Base-by-base conservation (phyloP, 2,329 filamentous ascomycete species). In the Penicillium sp. region DNA sequence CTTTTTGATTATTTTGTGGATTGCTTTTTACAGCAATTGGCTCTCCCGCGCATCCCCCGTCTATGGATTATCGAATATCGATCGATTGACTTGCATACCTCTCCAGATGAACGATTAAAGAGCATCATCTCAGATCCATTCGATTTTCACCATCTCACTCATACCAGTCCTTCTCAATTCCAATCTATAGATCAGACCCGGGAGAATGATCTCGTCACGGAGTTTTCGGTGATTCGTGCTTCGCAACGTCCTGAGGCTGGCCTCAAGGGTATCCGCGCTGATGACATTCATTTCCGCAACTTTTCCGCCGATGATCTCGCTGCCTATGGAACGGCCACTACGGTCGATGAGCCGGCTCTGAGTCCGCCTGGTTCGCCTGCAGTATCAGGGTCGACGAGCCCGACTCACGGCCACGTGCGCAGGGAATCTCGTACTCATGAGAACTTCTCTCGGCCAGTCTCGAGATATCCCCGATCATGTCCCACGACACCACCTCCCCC, bases 131-230 rank as follows among this genome's bases (percentile, higher is more conserved):
- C 87, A 0, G 82, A 82, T 60, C 87, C 87, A 1, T 89, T 87
- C 73, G 85, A 87, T 68, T 89, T 89, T 70, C 85, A 88, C 64
- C 87, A 89, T 69, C 74, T 89, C 56, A 85, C 85, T 38, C 86
- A 89, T 70, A 86, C 86, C 30, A 82, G 83, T 59, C 82, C 83
- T 26, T 75, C 82, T 26, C 83, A 88, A 59, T 81, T 87, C 59
- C 80, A 83, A 35, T 78, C 78, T 4, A 74, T 88, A 22, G 81
- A 85, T 42, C 81, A 80, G 37, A 78, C 83, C 13, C 80, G 82
- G 57, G 80, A 84, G 59, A 78, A 81, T 60, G 81, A 86, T 33
- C 76, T 87, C 22, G 81, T 81, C 30, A 81, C 80, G 7, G 83
- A 85, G 64, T 85, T 86, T 71, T 83, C 82, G 59, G 80, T 83